Evolutionary conservation across 2,329 filamentous ascomycete species (phyloP).

Genomic region (Didymella keratinophila): DNA sequence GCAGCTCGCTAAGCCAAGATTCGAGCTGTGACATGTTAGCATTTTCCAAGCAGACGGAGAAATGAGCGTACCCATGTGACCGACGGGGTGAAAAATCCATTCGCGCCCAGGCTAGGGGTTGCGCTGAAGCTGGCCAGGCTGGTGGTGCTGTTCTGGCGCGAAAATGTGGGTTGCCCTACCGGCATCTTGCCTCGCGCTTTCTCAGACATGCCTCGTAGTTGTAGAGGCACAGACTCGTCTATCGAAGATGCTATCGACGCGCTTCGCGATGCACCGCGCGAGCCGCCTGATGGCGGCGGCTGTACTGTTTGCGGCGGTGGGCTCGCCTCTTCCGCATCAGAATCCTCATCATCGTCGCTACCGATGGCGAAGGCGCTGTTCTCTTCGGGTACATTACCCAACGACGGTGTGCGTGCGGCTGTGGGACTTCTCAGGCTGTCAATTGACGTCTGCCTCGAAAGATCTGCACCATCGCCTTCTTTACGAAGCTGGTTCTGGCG

Average conservation of each 20-base stretch:
- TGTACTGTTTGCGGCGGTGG: constrained; percentile 50
- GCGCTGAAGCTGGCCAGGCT: constrained; percentile 73
- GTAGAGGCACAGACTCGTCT: constrained; percentile 82
- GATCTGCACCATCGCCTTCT: constrained; percentile 55
- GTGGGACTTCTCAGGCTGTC: constrained; percentile 74
- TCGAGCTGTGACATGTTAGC: constrained; percentile 69
- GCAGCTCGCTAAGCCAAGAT: constrained; percentile 89
- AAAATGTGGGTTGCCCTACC: constrained; percentile 80
- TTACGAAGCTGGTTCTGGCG: constrained; percentile 75
- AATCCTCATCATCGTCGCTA: constrained; percentile 73
- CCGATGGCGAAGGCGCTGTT: constrained; percentile 87
- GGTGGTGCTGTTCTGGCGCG: constrained; percentile 86
- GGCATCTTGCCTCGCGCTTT: constrained; percentile 97
- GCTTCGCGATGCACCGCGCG: constrained; percentile 60
- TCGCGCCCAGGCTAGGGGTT: constrained; percentile 63
- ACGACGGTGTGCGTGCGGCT: constrained; percentile 61
- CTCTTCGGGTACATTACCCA: constrained; percentile 78
- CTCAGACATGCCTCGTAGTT: constrained; percentile 92
- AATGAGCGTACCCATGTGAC: constrained; percentile 69
- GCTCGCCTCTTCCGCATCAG: constrained; percentile 66
- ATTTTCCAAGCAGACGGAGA: background rate
- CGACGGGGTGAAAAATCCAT: constrained; percentile 77
- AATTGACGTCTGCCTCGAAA: constrained; percentile 65
- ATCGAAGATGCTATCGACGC: constrained; percentile 72
- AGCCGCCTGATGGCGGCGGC: constrained; percentile 27